Percentiles rank a stretch among this genome's conserved stretches.
phyloP scores from a whole-genome alignment of 192 early-diverging fungal species.

The Rhizoclosmatium sp. region DNA sequence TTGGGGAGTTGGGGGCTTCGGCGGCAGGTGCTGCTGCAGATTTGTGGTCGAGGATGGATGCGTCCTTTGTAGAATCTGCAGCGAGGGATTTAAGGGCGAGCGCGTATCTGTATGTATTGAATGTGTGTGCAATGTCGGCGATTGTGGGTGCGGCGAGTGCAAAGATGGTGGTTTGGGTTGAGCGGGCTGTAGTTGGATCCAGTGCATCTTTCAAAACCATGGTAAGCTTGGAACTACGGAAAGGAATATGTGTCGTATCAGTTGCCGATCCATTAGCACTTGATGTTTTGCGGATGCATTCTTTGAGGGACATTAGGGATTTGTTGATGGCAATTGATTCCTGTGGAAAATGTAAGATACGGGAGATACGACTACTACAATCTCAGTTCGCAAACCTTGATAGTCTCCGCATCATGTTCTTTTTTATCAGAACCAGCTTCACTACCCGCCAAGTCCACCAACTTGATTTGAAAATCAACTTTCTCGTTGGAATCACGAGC shows the following conservation, averaged over 20 bases:
- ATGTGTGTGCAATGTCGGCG: slow-evolving; percentile 38
- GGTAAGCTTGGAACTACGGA: slow-evolving; percentile 46
- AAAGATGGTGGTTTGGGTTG: slow-evolving; percentile 29
- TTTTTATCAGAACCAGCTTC: slow-evolving; percentile 37
- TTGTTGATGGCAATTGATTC: slow-evolving; percentile 54
- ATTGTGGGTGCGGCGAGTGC: slow-evolving; percentile 36
- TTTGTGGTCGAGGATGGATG: neutral
- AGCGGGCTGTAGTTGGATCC: slow-evolving; percentile 21
- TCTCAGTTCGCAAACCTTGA: slow-evolving; percentile 1
- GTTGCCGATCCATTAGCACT: neutral
- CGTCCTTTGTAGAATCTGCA: neutral
- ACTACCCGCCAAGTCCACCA: slow-evolving; percentile 45
- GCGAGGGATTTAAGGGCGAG: slow-evolving; percentile 20
- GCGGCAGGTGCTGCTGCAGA: neutral
- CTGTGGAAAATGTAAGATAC: slow-evolving; percentile 9
- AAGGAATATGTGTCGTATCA: slow-evolving; percentile 41
- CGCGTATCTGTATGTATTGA: slow-evolving; percentile 44
- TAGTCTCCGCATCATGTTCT: slow-evolving; percentile 29
- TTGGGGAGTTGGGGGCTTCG: neutral
- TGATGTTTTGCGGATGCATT: slow-evolving; percentile 42
- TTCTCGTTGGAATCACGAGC: neutral
- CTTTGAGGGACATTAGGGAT: slow-evolving; percentile 43
- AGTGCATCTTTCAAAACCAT: slow-evolving; percentile 51
- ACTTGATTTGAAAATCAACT: neutral
- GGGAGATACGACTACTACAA: neutral